phyloP scores from a whole-genome alignment of 495 filamentous ascomycete genomes.

The Hamigera avellanea region DNA sequence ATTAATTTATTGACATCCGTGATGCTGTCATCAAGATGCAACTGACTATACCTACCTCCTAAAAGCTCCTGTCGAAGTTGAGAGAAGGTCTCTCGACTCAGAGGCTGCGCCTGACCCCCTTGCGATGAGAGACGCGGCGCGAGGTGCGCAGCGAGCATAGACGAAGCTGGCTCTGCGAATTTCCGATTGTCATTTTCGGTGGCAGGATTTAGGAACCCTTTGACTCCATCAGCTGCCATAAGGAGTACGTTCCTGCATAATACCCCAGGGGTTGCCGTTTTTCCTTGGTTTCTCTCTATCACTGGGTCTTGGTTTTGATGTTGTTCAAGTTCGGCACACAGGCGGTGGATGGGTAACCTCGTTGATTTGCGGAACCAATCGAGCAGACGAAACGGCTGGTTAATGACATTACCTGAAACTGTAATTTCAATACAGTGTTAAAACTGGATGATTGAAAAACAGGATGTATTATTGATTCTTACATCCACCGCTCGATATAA shows the following conservation, averaged over 20 bases:
- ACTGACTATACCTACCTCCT: constrained; percentile 27
- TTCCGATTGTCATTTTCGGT: constrained; percentile 6
- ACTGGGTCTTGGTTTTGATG: not conserved
- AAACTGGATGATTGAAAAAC: not conserved
- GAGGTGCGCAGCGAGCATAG: constrained; percentile 59
- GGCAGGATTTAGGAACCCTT: constrained; percentile 6
- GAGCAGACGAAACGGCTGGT: too few relatives aligned
- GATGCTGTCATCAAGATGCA: constrained; percentile 48
- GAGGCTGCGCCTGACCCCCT: constrained; percentile 25
- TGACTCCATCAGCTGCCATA: constrained; percentile 19
- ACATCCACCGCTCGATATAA: too few relatives aligned
- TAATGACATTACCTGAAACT: too few relatives aligned
- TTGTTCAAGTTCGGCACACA: not conserved
- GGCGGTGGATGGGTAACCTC: too few relatives aligned
- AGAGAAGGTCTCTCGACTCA: constrained; percentile 44
- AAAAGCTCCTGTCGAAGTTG: constrained; percentile 56
- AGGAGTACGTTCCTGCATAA: constrained; percentile 9
- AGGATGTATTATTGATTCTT: too few relatives aligned
- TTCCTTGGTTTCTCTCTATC: not conserved
- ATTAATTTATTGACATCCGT: constrained; percentile 74
- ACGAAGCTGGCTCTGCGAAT: constrained; percentile 41
- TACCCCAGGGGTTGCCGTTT: too few relatives aligned
- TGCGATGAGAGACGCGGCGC: constrained; percentile 34
- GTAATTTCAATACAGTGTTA: constrained; percentile 1
- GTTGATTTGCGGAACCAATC: too few relatives aligned